Evolutionary conservation across 2,329 filamentous ascomycete species (phyloP), one percentile per base, ranked within the genome.

Genomic region (Paramyrothecium sp.): DNA sequence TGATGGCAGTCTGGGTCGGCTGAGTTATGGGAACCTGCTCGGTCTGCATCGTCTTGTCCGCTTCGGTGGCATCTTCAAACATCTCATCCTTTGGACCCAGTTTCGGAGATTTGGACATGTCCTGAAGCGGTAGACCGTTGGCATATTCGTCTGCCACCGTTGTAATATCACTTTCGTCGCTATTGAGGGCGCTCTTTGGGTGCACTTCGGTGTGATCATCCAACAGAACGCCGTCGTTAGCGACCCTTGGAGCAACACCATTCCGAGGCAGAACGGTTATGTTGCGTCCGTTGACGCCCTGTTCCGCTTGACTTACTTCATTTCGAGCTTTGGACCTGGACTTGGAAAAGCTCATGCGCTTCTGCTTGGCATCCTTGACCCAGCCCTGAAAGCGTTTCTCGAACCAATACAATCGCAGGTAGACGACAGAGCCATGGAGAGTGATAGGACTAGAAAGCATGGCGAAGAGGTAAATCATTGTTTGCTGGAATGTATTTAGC

Each of bases 371-470:
- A 65, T 96, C 90, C 34, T 81, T 82, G 16, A 90, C 92, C 62
- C 97, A 84, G 65, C 90, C 83, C 69, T 96, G 90, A 70, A 99
- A 98, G 8, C 93, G 86, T 73, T 96, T 97, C 74, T 99, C 93
- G 70, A 99, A 99, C 94, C 94, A 99, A 75, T 97, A 97, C 2
- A 99, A 80, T 23, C 95, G 89, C 16, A 98, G 82, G 65, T 97
- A 94, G 8, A 99, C 95, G 49, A 99, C 92, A 49, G 86, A 89
- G 2, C 90, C 86, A 68, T 96, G 87, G 65, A 97, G 88, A 51
- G 90, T 88, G 60, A 97, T 95, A 0, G 92, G 92, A 53, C 92
- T 96, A 23, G 89, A 87, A 13, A 91, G 65, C 80, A 92, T 88
- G 3, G 89, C 79, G 46, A 91, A 80, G 7, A 92, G 66, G 65